Evolutionary conservation across 805 yeast species (phyloP), one percentile per base, ranked within the genome.

Genomic region (Debaryomyces castellii): DNA sequence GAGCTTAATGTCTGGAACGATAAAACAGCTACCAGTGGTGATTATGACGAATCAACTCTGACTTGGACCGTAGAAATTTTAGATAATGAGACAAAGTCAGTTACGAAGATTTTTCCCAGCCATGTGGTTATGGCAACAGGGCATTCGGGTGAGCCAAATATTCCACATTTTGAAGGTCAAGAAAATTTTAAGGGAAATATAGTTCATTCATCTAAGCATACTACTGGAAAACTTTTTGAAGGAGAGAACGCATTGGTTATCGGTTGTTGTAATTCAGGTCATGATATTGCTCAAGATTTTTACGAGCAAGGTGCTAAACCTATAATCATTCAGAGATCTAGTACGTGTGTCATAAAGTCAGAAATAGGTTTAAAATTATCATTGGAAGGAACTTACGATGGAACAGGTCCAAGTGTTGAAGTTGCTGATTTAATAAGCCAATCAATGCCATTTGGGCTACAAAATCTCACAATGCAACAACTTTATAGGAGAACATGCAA

Each of bases 221-320:
- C 65, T 16, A 63, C 73, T n/a, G 78, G 78, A 33, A 63, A 63
- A 12, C 60, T 59, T 40, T 73, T 65, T 58, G 52, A 46, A n/a
- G 77, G 76, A 38, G 65, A 74, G 50, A 69, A 61, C 25, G 77
- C 74, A 0, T 42, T 74, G 28, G 78, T 74, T 27, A 62, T 74
- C 44, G 79, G 79, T 39, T 67, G 76, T 16, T 67, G 78, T 53
- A 71, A 71, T 48, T 71, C 77, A 36, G 74, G 71, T 9, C 78
- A 74, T 51, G 78, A 74, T 57, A 71, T 74, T 39, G 66, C 73
- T 30, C 73, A 69, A 44, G 78, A 74, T 54, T 69, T 73, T 45
- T 65, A 64, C 51, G 74, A 73, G 48, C 74, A 73, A 49, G 77
- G 76, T 21, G 71, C 69, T 5, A 60, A 61, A 5, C 71, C 69